Base-by-base conservation (phyloP, 2,329 filamentous ascomycete genomes). In the Penicillium olsonii region DNA sequence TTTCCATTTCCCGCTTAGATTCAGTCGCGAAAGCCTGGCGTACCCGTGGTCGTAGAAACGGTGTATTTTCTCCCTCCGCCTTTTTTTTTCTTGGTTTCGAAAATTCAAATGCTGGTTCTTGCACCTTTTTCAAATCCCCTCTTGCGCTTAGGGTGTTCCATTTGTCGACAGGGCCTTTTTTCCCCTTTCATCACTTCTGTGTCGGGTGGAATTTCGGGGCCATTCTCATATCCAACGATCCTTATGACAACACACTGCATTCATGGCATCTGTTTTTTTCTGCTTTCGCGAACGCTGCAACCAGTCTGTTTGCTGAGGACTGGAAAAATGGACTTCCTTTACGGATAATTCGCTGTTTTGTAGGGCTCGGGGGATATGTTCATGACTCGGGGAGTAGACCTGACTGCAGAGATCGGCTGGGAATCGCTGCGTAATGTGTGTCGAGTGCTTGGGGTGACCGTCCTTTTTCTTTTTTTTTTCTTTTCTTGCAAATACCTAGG, bases 31-130 rank as follows among this genome's bases (percentile, higher is more conserved):
- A 68, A 69, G 66, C 65, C 61, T 62, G 66, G 66, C 64, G 64
- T 68, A 69, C 62, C 22, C 64, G 64, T 68, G 68, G 66, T 68
- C 56, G 63, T 70, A 68, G 68, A 69, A 65, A 61, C 61, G 60
- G 29, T 31, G 29, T 31, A 31, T 31, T 63, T 48, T 44, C 43
- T 35, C 39, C 26, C 50, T n/a, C n/a, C n/a, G n/a, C n/a, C n/a
- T n/a, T n/a, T n/a, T 63, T 61, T 56, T 56, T 50, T 57, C 53
- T 58, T 34, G 52, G 42, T 24, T 37, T 48, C 47, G 51, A 50
- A 52, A 38, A 37, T 56, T 56, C 46, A 51, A 54, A 50, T 46
- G 40, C 44, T 31, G 42, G 53, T 52, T 48, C 45, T 55, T 48
- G 49, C 29, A 27, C 40, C 15, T 45, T 26, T 45, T 31, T 27